Percentiles rank a stretch among this genome's conserved stretches.
phyloP scores from a whole-genome alignment of 2,329 filamentous ascomycete species.

The Colletotrichum sp. region DNA sequence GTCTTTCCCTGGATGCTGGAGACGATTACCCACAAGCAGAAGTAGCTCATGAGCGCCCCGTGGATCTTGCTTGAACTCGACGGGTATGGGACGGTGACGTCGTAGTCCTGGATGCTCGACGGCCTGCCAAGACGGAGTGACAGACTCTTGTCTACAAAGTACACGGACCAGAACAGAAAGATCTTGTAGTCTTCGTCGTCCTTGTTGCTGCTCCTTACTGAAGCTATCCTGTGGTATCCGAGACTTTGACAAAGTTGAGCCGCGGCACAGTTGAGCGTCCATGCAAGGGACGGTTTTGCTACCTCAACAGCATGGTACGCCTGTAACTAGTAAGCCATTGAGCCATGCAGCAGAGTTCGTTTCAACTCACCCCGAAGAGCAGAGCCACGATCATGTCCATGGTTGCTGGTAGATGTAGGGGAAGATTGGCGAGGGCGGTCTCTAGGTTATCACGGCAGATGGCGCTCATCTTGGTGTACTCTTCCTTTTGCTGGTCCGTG shows the following conservation, averaged over 20 bases:
- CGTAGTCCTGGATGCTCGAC: conserved; percentile 61
- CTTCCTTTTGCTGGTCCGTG: conserved; percentile 23
- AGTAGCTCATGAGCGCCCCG: conserved; percentile 34
- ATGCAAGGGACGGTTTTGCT: conserved; percentile 35
- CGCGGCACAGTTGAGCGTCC: conserved; percentile 34
- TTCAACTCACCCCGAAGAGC: conserved; percentile 23
- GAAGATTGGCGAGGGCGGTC: conserved; percentile 33
- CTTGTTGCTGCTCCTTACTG: conserved; percentile 29
- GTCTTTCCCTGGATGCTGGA: conserved; percentile 61
- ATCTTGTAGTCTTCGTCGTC: conserved; percentile 35
- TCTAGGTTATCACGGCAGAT: conserved; percentile 34
- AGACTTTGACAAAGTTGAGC: conserved; percentile 35
- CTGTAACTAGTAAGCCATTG: conserved; percentile 11
- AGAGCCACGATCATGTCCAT: conserved; percentile 28
- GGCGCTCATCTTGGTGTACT: conserved; percentile 25
- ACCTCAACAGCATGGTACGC: conserved; percentile 36
- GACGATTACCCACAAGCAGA: conserved; percentile 53
- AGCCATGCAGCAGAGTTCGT: no score
- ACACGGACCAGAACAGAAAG: conserved; percentile 62
- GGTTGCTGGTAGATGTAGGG: conserved; percentile 35
- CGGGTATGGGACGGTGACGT: conserved; percentile 49
- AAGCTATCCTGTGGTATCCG: conserved; percentile 32
- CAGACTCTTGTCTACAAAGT: conserved; percentile 60
- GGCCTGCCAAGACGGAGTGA: conserved; percentile 59
- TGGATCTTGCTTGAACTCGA: conserved; percentile 36